Percentiles rank a stretch among this genome's conserved stretches.
Evolutionary conservation across 306 rosid species (phyloP).

Genomic region (Fragaria nilgerrensis): DNA sequence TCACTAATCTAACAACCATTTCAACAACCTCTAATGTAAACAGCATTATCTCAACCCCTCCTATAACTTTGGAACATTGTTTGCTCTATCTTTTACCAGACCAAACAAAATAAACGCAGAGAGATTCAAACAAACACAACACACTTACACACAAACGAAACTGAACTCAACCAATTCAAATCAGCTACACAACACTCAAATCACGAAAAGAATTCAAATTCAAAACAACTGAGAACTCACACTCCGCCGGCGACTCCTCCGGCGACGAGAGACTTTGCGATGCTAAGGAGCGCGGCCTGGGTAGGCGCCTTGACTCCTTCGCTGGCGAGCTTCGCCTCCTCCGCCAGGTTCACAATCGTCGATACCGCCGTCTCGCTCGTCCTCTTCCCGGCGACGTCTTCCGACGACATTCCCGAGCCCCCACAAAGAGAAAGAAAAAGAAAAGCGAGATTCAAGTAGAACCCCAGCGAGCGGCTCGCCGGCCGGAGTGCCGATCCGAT

Average conservation of each 20-base stretch:
- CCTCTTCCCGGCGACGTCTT: slow-evolving; percentile 33
- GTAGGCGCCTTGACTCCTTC: slow-evolving; percentile 47
- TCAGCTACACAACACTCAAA: background rate
- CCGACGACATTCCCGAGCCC: slow-evolving; percentile 46
- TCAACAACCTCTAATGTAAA: slow-evolving; percentile 12
- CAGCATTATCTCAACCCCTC: background rate
- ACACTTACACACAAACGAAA: background rate
- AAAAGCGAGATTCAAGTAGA: background rate
- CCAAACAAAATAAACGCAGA: no score
- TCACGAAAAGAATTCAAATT: background rate
- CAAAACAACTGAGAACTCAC: slow-evolving; percentile 34
- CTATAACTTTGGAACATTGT: background rate
- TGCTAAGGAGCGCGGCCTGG: slow-evolving; percentile 38
- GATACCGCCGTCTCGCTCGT: slow-evolving; percentile 37
- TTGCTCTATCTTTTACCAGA: background rate
- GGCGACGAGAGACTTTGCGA: slow-evolving; percentile 64
- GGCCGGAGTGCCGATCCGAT: background rate
- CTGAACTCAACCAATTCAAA: no score
- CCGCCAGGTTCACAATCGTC: slow-evolving; percentile 43
- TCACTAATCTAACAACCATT: slow-evolving; percentile 1
- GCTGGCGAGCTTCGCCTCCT: slow-evolving; percentile 40
- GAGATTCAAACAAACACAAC: no score
- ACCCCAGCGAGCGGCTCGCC: background rate
- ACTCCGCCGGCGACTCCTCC: slow-evolving; percentile 81
- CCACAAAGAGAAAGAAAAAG: background rate